Base-by-base conservation (phyloP, 1,139 yeast genomes). In the Diutina mesorugosa region DNA sequence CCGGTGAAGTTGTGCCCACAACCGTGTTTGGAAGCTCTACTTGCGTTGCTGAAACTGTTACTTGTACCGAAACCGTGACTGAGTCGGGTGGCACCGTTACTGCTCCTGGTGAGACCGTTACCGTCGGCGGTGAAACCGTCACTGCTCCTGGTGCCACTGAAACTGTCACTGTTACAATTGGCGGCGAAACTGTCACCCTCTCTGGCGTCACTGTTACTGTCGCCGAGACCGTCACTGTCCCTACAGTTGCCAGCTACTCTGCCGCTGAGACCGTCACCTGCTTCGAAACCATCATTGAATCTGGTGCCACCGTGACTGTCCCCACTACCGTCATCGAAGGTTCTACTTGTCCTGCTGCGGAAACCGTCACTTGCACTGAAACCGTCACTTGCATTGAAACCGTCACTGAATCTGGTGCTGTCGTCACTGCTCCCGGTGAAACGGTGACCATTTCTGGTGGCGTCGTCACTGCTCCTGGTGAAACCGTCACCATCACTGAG, bases 51-150 rank as follows among this genome's bases (percentile, higher is more conserved):
- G 41, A 35, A 4, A 35, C 41, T 5, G 14, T 35, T 35, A 35
- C 41, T 12, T 16, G 26, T n/a, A 45, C 47, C 21, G 47, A 16
- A 18, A 45, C 47, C 26, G n/a, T 45, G 8, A 18, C 26, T 45
- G 47, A 9, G 2, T 18, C 47, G 26, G 47, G 26, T n/a, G 8
- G 2, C 2, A n/a, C 47, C 16, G 47, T 16, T 2, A 16, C 26
- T 45, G 12, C n/a, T n/a, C 47, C 47, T n/a, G 47, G 26, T 1
- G 47, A 45, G 8, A 45, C 47, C 47, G 47, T 45, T 10, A 10
- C 41, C 6, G 41, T 12, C 50, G 98, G 93, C 2, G 4, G 16
- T 1, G 45, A 14, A n/a, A 41, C 45, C 14, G 45, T 41, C 4
- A 41, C 45, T n/a, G 45, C 8, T 6, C 41, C 41, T 35, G 41